Evolutionary conservation across 208 protist species (phyloP), one percentile per base, ranked within the genome.

Genomic region (Wallacemonas sp.): DNA sequence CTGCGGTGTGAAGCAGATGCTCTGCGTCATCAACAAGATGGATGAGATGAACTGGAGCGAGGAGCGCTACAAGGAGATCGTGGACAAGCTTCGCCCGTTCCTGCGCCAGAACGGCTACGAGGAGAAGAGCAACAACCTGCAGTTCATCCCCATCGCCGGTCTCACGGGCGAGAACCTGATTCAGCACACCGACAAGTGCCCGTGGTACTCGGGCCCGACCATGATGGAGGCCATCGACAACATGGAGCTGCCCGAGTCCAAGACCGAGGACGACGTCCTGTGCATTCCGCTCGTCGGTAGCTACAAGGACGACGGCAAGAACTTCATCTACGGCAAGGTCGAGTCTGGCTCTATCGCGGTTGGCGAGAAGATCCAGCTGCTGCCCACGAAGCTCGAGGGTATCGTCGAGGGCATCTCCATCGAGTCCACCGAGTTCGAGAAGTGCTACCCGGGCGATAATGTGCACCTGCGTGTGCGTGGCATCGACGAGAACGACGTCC

Each of bases 1-100:
- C 29, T 94, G 98, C 63, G 98, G 98, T 48, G 95, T 99, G 41
- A 92, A 95, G 52, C 87, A 98, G 61, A 91, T 99, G 65, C 91
- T 99, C 33, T 97, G 99, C 36, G 93, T 96, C 17, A 93, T 99
- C 65, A 99, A 99, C 92, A 99, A 99, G 85, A 99, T 99, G 98
- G 99, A 99, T 83, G 98, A 99, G 69, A 98, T 99, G 56, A 76
- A 88, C 23, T 99, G 96, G 97, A 83, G 68, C 33, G 78, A 98
- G 67, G 97, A 98, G 54, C 79, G 97, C 68, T 99, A 98, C 81
- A 85, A 98, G 75, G 91, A 98, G 70, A 99, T 99, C 66, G 57
- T 93, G 0, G 75, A 72, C 33, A 98, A 99, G 72, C 74, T 99
- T 41, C 88, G 62, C 11, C 94, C 96, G 4, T 99, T 99, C 85